A percentile compares a stretch with the other conserved stretches of the same genome.
Evolutionary conservation across 1,139 yeast genomes (phyloP).

Genomic region (Saccharomyces hybrid): DNA sequence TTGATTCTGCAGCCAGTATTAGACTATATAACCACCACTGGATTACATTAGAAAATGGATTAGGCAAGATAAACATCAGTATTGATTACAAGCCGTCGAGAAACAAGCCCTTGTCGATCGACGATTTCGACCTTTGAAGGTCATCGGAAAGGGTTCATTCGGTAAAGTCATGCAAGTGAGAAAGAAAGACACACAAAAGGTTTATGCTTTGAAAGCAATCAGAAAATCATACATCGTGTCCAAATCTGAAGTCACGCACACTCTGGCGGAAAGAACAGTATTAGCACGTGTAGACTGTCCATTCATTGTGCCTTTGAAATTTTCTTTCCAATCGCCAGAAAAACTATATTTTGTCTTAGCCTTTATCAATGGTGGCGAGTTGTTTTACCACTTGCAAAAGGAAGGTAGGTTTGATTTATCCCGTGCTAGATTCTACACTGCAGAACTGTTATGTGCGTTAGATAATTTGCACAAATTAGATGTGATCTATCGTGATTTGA

Average conservation of each 20-base stretch:
- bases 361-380: constrained; percentile 94
- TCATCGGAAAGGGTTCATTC: constrained; percentile 94
- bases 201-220: constrained; percentile 87
- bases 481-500: constrained; percentile 88
- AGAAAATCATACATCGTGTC: constrained; percentile 91
- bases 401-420: constrained; percentile 86
- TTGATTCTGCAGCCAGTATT: constrained; percentile 34
- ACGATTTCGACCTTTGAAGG: constrained; percentile 90
- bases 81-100: constrained; percentile 73
- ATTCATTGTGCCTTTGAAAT: constrained; percentile 95
- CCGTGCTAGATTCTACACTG: constrained; percentile 86
- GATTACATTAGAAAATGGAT: constrained; percentile 33
- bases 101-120: constrained; percentile 68
- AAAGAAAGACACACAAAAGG: constrained; percentile 87
- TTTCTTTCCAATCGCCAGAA: constrained; percentile 93
- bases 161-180: constrained; percentile 98
- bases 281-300: constrained; percentile 89
- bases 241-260: constrained; percentile 90
- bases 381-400: constrained; percentile 87
- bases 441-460: constrained; percentile 85
- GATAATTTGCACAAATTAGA: constrained; percentile 86
- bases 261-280: constrained; percentile 91
- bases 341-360: constrained; percentile 84
- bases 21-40: constrained; percentile 44
- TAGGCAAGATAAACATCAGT: constrained; percentile 48